Conservation (phyloP, 208 protist genomes). For the Crithidia mellificae region DNA sequence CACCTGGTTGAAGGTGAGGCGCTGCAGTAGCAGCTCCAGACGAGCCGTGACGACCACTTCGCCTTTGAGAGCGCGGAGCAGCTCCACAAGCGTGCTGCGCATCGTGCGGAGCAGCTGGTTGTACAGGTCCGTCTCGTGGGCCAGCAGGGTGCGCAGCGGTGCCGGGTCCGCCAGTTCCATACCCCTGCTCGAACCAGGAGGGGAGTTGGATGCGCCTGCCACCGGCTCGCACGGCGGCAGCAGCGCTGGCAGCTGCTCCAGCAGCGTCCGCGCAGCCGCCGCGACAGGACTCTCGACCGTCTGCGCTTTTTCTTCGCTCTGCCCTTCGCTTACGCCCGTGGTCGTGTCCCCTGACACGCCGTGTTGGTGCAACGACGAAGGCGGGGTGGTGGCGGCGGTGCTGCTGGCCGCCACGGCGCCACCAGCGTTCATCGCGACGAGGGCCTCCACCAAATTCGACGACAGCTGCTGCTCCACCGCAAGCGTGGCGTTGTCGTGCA, state of each 20-base stretch:
- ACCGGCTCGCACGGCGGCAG: slow-evolving; percentile 51
- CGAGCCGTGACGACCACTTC: slow-evolving; percentile 87
- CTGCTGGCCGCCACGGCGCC: too few species aligned
- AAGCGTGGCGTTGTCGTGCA: slow-evolving; percentile 95
- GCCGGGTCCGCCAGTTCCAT: slow-evolving; percentile 53
- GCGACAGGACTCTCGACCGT: slow-evolving; percentile 40
- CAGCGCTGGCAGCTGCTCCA: slow-evolving; percentile 57
- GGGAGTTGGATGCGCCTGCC: neutral
- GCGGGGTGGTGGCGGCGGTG: slow-evolving; percentile 28
- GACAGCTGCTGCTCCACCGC: slow-evolving; percentile 74
- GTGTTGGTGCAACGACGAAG: slow-evolving; percentile 45
- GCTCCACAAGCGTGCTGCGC: slow-evolving; percentile 50
- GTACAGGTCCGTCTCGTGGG: slow-evolving; percentile 90
- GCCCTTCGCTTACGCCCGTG: slow-evolving; percentile 20
- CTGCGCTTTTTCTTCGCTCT: slow-evolving; percentile 10
- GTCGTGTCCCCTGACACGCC: slow-evolving; percentile 25
- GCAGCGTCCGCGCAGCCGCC: slow-evolving; percentile 48
- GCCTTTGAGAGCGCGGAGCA: slow-evolving; percentile 82
- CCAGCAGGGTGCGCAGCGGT: slow-evolving; percentile 80
- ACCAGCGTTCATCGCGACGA: slow-evolving; percentile 58
- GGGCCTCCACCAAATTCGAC: slow-evolving; percentile 40
- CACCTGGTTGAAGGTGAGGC: slow-evolving; percentile 87
- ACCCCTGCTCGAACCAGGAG: too few species aligned
- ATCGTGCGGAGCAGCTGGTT: slow-evolving; percentile 74
- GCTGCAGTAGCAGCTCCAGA: slow-evolving; percentile 77